phyloP scores from a whole-genome alignment of 352 stramenopile genomes.

The Pelagophyceae sp. region DNA sequence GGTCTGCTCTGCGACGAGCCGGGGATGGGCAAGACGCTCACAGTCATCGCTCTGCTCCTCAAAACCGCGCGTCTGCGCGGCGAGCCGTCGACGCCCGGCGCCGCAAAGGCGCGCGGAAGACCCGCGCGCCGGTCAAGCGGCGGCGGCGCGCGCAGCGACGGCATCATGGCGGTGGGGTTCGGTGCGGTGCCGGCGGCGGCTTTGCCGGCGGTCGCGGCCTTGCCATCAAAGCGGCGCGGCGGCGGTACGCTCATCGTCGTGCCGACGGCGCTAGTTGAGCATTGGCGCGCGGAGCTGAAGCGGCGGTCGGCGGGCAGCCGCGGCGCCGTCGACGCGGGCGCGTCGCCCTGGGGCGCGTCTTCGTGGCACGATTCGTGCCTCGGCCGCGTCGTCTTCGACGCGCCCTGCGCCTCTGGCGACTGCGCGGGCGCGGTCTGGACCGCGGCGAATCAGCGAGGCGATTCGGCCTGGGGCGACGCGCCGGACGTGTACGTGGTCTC shows the following conservation, averaged over 20 bases:
- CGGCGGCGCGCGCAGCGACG: not conserved
- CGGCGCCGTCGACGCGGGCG: not conserved
- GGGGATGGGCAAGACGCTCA: conserved; percentile 73
- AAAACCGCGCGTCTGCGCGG: conserved; percentile 43
- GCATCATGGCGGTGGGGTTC: not conserved
- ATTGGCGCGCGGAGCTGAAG: not conserved
- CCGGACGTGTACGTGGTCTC: not conserved
- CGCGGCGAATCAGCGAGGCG: not conserved
- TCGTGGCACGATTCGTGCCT: not conserved
- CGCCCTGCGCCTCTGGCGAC: not conserved
- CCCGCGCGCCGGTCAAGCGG: not conserved
- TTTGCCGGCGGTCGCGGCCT: not conserved
- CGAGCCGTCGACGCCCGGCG: not conserved
- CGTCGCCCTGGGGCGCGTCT: no score
- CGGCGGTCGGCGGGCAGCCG: not conserved
- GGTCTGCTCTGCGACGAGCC: conserved; percentile 69
- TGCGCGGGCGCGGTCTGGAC: no score
- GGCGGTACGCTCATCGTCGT: conserved; percentile 8
- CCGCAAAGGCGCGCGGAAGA: not conserved
- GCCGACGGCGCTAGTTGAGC: not conserved
- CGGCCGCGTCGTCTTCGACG: not conserved
- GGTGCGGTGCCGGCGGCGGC: not conserved
- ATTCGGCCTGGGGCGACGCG: not conserved
- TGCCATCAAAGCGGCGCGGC: no score
- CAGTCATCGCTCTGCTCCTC: conserved; percentile 59